A percentile compares a stretch with the other conserved stretches of the same genome.
These are phyloP conservation scores for Cystofilobasidium macerans DNA, from an alignment of 768 basidiomycete species.

Conservation along the genomic window DNA sequence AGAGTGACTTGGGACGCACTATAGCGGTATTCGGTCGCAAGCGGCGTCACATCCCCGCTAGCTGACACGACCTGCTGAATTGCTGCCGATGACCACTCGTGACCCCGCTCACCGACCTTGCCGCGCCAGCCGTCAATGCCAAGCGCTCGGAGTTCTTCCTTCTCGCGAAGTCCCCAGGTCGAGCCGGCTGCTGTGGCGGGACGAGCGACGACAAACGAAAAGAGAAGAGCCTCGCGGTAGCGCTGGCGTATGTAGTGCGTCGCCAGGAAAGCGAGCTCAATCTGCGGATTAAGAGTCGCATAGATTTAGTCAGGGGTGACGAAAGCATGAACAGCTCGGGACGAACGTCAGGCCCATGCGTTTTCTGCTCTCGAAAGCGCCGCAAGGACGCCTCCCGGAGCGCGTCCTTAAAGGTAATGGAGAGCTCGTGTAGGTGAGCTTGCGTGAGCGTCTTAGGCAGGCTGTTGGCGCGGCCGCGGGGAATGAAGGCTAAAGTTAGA, in stretches of 20 bases:
- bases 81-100: constrained; percentile 11
- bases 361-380: constrained; percentile 20
- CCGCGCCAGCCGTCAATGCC: constrained; percentile 30
- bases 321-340: not conserved
- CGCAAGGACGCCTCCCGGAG: constrained; percentile 7
- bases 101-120: constrained; percentile 27
- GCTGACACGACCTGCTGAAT: not conserved
- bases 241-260: constrained; percentile 39
- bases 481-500: not conserved
- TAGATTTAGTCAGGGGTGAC: too few species aligned
- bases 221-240: constrained; percentile 40
- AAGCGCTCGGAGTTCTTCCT: constrained; percentile 27
- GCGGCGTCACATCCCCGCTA: constrained; percentile 18
- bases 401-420: constrained; percentile 15
- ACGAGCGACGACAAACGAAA: constrained; percentile 39
- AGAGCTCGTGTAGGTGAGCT: constrained; percentile 20
- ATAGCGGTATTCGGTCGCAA: constrained; percentile 18
- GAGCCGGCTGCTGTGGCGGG: constrained; percentile 26
- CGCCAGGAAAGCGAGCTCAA: constrained; percentile 32
- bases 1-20: not conserved
- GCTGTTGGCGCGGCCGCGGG: not conserved
- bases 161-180: constrained; percentile 18
- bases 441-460: constrained; percentile 19
- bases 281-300: not conserved
- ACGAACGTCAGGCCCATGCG: constrained; percentile 19